Conservation (phyloP, 352 stramenopile genomes). For the Phytophthora boehmeriae region DNA sequence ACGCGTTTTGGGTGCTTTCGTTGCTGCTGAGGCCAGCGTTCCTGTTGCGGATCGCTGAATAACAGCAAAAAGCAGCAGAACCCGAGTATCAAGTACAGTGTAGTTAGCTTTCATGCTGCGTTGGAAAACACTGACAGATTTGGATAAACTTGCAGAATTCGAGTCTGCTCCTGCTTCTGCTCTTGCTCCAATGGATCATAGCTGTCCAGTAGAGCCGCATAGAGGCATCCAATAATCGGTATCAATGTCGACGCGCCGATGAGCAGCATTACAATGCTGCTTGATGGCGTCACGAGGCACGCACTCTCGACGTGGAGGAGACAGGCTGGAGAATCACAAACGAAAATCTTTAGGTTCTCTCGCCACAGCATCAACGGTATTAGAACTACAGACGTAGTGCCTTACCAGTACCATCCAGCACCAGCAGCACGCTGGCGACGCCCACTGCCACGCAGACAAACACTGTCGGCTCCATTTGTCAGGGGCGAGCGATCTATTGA, state of each 20-base stretch:
- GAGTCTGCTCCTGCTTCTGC: slow-evolving; percentile 31
- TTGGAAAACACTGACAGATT: neutral
- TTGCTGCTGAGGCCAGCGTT: neutral
- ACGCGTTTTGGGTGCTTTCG: slow-evolving; percentile 39
- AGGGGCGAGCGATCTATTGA: neutral
- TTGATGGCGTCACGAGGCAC: slow-evolving; percentile 48
- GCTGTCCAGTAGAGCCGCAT: slow-evolving; percentile 42
- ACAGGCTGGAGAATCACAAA: slow-evolving; percentile 33
- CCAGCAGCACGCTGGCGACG: slow-evolving; percentile 46
- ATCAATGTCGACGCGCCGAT: slow-evolving; percentile 57
- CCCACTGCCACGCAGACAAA: slow-evolving; percentile 56
- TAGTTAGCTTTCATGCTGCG: neutral
- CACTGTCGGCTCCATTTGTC: slow-evolving; percentile 65
- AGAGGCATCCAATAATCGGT: slow-evolving; percentile 51
- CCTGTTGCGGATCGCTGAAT: slow-evolving; percentile 16
- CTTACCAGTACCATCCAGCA: slow-evolving; percentile 48
- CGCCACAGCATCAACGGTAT: neutral
- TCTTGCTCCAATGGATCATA: slow-evolving; percentile 21
- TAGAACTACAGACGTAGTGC: too few species aligned
- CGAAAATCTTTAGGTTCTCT: too few species aligned
- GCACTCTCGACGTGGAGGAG: slow-evolving; percentile 40
- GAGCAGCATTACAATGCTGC: slow-evolving; percentile 68
- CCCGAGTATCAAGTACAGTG: neutral
- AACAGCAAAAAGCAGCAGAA: neutral
- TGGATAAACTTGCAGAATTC: slow-evolving; percentile 42